Base-by-base conservation (phyloP, 805 yeast species). In the Ogataea polymorpha region DNA sequence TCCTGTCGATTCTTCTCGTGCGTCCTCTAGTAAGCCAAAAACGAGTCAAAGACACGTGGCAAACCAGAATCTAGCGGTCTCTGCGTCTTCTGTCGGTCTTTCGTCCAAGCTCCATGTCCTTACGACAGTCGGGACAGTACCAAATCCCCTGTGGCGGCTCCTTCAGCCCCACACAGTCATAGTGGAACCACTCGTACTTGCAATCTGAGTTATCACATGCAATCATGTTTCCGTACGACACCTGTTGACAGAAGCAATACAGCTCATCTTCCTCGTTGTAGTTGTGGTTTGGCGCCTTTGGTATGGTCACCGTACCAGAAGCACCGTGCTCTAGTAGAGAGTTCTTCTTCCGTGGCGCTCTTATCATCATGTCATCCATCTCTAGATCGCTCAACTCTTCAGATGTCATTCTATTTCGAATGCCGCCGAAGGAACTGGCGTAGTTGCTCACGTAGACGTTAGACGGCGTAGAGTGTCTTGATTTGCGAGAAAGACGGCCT, bases 61-160 rank as follows among this genome's bases (percentile, higher is more conserved):
- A 44, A 30, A 30, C 48, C 3, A 37, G 42, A 21, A 21, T 38
- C 7, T 53, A 33, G 21, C 17, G 32, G 13, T 39, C 42, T 1
- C 32, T 25, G 13, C 37, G 29, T 15, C 42, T 50, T 42, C 55
- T 48, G 6, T 60, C 61, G 33, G 50, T 51, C 40, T 53, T 57
- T 40, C 53, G 56, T 8, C 46, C 56, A 18, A 53, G 40, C 32
- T 53, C 56, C 53, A 58, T 43, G 28, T 58, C 57, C 39, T 61
- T 65, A 14, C 67, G 63, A 70, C 98, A 90, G 47, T 86, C 91
- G 0, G 97, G 91, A 68, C 99, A 93, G 61, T 81, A 91, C 99
- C 99, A 93, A 35, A 85, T 83, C 12, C 96, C 98, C 55, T 80
- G 79, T 4, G 99, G 99, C 8, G 96, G 96, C 45, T 86, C 90